These are phyloP conservation scores for Pichia sp. DNA, from an alignment of 1,139 yeast species.

Conservation along the genomic window DNA sequence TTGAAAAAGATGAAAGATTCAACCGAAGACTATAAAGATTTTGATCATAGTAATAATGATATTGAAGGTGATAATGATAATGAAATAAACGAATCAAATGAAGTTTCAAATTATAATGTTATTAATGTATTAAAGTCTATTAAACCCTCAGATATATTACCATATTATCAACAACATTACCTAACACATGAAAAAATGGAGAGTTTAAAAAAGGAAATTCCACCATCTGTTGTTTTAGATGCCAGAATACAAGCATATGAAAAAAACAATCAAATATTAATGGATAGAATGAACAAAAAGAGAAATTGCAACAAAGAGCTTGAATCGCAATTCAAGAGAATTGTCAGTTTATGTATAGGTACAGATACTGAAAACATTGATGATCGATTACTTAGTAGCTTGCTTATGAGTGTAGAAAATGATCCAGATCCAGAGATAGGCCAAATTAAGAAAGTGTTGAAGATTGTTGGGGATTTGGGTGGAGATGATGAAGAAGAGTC, in stretches of 20 bases:
- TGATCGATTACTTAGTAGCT: conserved; percentile 76
- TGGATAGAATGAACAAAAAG: conserved; percentile 36
- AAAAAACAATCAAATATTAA: conserved; percentile 53
- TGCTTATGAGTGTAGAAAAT: conserved; percentile 86
- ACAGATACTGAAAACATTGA: conserved; percentile 66
- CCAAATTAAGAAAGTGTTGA: conserved; percentile 29
- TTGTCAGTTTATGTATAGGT: conserved; percentile 86
- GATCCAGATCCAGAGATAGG: conserved; percentile 47
- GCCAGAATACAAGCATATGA: conserved; percentile 81
- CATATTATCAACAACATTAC: conserved; percentile 25
- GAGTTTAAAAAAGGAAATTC: conserved; percentile 34
- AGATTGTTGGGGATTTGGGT: conserved; percentile 48
- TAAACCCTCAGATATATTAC: conserved; percentile 20
- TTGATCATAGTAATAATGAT: conserved; percentile 19
- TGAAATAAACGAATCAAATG: neutral
- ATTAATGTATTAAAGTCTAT: conserved; percentile 17
- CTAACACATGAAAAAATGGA: conserved; percentile 2
- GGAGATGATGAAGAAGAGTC: conserved; percentile 10
- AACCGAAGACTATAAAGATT: neutral
- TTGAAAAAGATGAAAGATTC: conserved; percentile 3
- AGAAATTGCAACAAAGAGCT: conserved; percentile 50
- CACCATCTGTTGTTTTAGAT: conserved; percentile 56
- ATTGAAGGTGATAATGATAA: conserved; percentile 2
- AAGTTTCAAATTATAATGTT: neutral
- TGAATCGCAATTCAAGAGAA: conserved; percentile 81